Evolutionary conservation across 2,329 filamentous ascomycete species (phyloP).

Genomic region (Exutisphaerella laricina): DNA sequence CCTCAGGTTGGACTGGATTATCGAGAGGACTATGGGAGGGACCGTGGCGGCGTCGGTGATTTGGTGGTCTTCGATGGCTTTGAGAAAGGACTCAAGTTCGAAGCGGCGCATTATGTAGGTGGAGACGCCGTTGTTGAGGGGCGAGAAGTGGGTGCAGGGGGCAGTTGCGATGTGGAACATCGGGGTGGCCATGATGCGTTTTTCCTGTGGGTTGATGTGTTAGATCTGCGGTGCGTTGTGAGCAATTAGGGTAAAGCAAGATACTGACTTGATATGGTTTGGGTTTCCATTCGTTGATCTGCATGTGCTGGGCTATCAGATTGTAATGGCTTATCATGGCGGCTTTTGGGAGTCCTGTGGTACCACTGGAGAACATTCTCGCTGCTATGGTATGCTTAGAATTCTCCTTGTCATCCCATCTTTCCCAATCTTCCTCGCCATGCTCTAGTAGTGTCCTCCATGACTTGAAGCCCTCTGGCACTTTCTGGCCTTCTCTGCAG

Average conservation of each 20-base stretch:
- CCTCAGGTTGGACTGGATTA: slow-evolving; percentile 45
- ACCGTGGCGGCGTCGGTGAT: slow-evolving; percentile 49
- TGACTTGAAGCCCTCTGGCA: slow-evolving; percentile 18
- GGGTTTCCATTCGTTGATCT: slow-evolving; percentile 35
- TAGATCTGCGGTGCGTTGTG: no score
- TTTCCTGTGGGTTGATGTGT: no score
- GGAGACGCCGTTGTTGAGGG: slow-evolving; percentile 33
- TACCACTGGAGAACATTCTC: slow-evolving; percentile 51
- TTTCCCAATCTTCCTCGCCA: slow-evolving; percentile 45
- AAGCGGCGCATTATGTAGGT: slow-evolving; percentile 44
- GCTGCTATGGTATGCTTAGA: slow-evolving; percentile 44
- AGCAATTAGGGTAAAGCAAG: not conserved
- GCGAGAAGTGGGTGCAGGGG: slow-evolving; percentile 34
- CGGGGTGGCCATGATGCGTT: no score
- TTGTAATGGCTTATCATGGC: slow-evolving; percentile 54
- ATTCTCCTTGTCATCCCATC: slow-evolving; percentile 37
- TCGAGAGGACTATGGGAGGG: slow-evolving; percentile 48
- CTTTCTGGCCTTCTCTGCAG: slow-evolving; percentile 25
- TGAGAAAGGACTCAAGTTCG: slow-evolving; percentile 45
- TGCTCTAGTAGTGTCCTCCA: slow-evolving; percentile 34
- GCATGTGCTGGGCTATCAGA: slow-evolving; percentile 48
- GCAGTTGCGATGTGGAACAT: slow-evolving; percentile 47
- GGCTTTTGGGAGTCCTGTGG: slow-evolving; percentile 53
- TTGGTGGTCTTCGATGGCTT: slow-evolving; percentile 40
- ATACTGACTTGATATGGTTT: not conserved